phyloP scores from a whole-genome alignment of 2,329 filamentous ascomycete genomes.

The Ilyonectria sp. region DNA sequence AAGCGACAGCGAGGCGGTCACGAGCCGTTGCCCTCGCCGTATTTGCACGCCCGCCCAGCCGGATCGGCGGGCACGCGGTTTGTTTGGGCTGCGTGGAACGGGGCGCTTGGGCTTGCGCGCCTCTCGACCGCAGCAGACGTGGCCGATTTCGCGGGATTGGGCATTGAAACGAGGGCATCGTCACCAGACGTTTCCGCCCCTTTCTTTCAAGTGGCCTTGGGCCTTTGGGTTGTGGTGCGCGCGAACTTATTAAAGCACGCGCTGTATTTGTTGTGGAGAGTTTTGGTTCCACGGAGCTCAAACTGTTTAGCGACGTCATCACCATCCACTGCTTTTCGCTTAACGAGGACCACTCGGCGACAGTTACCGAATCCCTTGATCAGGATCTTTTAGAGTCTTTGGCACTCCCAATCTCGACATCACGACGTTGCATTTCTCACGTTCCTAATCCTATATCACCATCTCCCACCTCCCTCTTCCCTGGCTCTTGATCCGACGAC shows the following conservation, averaged over 20 bases:
- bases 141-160: constrained; percentile 33
- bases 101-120: constrained; percentile 18
- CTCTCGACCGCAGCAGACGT: constrained; percentile 37
- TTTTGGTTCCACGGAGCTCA: background rate
- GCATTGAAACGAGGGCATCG: constrained; percentile 24
- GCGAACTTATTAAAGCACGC: constrained; percentile 20
- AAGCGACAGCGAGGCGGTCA: constrained; percentile 22
- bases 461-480: background rate
- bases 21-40: constrained; percentile 1
- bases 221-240: background rate
- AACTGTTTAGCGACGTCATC: constrained; percentile 17
- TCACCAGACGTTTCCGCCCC: background rate
- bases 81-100: constrained; percentile 14
- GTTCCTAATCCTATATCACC: background rate
- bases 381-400: background rate
- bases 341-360: background rate
- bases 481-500: constrained; percentile 6
- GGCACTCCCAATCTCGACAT: background rate
- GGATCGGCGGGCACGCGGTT: constrained; percentile 34
- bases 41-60: constrained; percentile 8
- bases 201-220: background rate
- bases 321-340: constrained; percentile 4
- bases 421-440: background rate
- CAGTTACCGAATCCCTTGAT: background rate
- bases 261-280: background rate